These are phyloP conservation scores for Phellopilus nigrolimitatus DNA, from an alignment of 1,284 basidiomycete species.

Conservation along the genomic window DNA sequence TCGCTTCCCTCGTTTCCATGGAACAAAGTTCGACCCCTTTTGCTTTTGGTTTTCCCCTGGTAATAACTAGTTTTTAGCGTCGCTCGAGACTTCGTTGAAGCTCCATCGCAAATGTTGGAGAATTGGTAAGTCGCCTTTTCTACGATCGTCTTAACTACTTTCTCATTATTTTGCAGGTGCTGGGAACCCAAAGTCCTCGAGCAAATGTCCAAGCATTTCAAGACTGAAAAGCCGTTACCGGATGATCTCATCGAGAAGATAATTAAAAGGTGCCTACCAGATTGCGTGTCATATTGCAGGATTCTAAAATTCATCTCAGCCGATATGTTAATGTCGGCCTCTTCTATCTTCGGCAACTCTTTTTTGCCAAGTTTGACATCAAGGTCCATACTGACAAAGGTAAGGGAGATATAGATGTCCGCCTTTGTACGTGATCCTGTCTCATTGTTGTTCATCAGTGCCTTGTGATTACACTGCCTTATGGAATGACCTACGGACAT, in stretches of 20 bases:
- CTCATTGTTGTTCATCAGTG: slow-evolving; percentile 33
- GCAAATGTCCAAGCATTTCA: slow-evolving; percentile 73
- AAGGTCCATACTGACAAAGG: slow-evolving; percentile 70
- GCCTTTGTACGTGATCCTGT: not conserved
- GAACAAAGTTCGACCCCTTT: slow-evolving; percentile 54
- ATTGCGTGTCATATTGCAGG: not conserved
- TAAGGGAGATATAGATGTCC: slow-evolving; percentile 24
- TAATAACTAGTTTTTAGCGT: slow-evolving; percentile 38
- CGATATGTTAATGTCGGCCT: slow-evolving; percentile 79
- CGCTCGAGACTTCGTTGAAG: slow-evolving; percentile 81
- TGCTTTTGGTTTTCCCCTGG: not conserved
- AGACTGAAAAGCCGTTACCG: slow-evolving; percentile 68
- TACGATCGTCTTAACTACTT: not conserved
- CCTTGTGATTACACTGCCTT: slow-evolving; percentile 63
- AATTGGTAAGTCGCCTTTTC: slow-evolving; percentile 55
- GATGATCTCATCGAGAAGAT: slow-evolving; percentile 74
- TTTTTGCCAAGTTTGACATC: slow-evolving; percentile 78
- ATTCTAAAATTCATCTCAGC: slow-evolving; percentile 31
- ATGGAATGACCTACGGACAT: slow-evolving; percentile 67
- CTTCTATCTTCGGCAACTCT: slow-evolving; percentile 76
- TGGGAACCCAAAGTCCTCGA: slow-evolving; percentile 75
- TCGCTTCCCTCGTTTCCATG: slow-evolving; percentile 73
- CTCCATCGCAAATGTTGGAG: slow-evolving; percentile 86
- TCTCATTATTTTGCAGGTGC: slow-evolving; percentile 45
- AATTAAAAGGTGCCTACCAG: slow-evolving; percentile 55